phyloP scores from a whole-genome alignment of 805 yeast species.

The Schwanniomyces pseudopolymorphus region DNA sequence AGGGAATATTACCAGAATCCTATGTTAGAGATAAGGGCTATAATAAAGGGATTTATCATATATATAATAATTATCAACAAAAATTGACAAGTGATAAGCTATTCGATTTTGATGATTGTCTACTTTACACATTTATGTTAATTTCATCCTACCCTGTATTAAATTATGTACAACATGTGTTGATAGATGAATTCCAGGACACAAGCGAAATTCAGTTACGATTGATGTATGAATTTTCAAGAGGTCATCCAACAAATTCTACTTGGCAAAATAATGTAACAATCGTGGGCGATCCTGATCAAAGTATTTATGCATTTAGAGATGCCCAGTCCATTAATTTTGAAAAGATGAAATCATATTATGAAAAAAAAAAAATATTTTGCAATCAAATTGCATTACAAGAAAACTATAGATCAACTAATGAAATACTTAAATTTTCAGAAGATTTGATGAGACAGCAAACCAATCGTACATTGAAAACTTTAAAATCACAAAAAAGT shows the following conservation, averaged over 20 bases:
- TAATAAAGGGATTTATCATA: constrained; percentile 17
- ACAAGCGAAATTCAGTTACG: constrained; percentile 77
- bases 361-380: constrained; percentile 19
- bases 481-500: constrained; percentile 46
- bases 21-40: constrained; percentile 18
- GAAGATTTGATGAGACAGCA: constrained; percentile 67
- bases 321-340: constrained; percentile 75
- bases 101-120: constrained; percentile 83
- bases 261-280: constrained; percentile 57
- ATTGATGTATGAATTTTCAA: constrained; percentile 52
- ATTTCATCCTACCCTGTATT: constrained; percentile 48
- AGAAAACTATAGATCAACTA: constrained; percentile 81
- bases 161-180: constrained; percentile 59
- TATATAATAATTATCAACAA: constrained; percentile 56
- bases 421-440: constrained; percentile 61
- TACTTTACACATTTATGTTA: constrained; percentile 54
- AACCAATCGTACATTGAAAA: constrained; percentile 41
- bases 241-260: constrained; percentile 30
- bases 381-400: constrained; percentile 46
- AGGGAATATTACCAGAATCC: constrained; percentile 46
- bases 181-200: constrained; percentile 95
- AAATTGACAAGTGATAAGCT: constrained; percentile 41
- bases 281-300: constrained; percentile 96
- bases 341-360: constrained; percentile 47
- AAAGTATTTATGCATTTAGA: constrained; percentile 86